phyloP scores from a whole-genome alignment of 2,329 filamentous ascomycete species.

The Ceratocystis lukuohia region DNA sequence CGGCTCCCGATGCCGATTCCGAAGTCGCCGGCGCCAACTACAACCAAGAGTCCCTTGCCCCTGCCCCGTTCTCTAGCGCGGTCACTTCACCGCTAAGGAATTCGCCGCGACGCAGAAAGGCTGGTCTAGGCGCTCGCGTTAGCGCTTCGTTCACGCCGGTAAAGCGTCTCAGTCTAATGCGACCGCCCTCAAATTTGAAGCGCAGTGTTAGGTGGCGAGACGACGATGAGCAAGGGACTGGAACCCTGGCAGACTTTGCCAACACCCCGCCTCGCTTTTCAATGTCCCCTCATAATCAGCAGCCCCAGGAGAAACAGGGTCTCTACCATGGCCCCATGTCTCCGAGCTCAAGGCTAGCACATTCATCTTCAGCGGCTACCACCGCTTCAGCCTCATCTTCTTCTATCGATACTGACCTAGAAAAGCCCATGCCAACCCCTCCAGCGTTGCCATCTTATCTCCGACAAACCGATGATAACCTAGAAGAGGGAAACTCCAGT shows the following conservation, averaged over 20 bases:
- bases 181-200: constrained; percentile 40
- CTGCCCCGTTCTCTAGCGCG: constrained; percentile 13
- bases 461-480: constrained; percentile 4
- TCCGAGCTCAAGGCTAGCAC: neutral
- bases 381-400: constrained; percentile 27
- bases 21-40: constrained; percentile 23
- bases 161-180: constrained; percentile 39
- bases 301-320: constrained; percentile 31
- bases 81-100: constrained; percentile 51
- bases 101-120: constrained; percentile 70
- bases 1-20: constrained; percentile 14
- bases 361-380: neutral
- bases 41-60: constrained; percentile 20
- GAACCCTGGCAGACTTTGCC: constrained; percentile 77
- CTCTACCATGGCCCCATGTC: neutral
- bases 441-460: constrained; percentile 17
- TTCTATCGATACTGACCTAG: constrained; percentile 22
- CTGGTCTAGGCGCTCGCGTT: constrained; percentile 46
- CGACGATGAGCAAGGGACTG: constrained; percentile 74
- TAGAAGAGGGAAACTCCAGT: constrained; percentile 15
- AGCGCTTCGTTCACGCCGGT: constrained; percentile 68
- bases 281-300: constrained; percentile 31
- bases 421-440: constrained; percentile 15
- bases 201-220: constrained; percentile 84
- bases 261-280: constrained; percentile 50